Conservation (phyloP, 495 filamentous ascomycete genomes). For the Achaetomiella virescens region DNA sequence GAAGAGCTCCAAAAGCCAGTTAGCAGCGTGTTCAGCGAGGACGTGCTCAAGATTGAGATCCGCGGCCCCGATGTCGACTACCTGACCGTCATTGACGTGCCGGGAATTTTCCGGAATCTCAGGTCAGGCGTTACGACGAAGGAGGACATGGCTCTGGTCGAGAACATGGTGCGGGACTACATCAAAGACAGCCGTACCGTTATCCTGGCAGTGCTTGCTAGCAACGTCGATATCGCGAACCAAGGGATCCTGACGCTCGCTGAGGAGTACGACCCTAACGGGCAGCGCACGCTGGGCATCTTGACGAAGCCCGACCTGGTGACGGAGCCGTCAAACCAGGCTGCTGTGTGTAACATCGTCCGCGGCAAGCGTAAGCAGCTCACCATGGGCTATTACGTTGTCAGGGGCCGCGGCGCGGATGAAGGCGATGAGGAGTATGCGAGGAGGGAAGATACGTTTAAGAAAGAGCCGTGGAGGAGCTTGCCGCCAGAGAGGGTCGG, state of each 20-base stretch:
- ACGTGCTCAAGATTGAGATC: conserved; percentile 53
- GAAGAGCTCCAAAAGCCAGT: not conserved
- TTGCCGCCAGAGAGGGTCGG: conserved; percentile 44
- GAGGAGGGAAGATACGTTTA: conserved; percentile 27
- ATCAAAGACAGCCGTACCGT: conserved; percentile 41
- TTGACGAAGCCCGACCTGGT: conserved; percentile 57
- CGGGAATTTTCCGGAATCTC: conserved; percentile 56
- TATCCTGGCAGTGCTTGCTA: conserved; percentile 53
- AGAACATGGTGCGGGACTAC: conserved; percentile 49
- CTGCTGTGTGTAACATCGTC: conserved; percentile 41
- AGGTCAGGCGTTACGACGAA: conserved; percentile 43
- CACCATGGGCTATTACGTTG: conserved; percentile 50
- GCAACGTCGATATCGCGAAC: conserved; percentile 55
- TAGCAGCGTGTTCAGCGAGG: conserved; percentile 37
- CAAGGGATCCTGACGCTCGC: conserved; percentile 56
- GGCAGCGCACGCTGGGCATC: conserved; percentile 51
- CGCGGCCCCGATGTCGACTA: conserved; percentile 49
- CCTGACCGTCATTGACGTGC: conserved; percentile 57
- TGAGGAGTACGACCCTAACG: conserved; percentile 41
- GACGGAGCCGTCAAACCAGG: conserved; percentile 41
- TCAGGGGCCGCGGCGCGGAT: conserved; percentile 48
- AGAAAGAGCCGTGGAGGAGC: conserved; percentile 34
- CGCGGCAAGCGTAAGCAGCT: conserved; percentile 35
- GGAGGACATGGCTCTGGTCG: conserved; percentile 44
- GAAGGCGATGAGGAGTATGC: conserved; percentile 12